Evolutionary conservation across 352 stramenopile species (phyloP), one percentile per base, ranked within the genome.

Genomic region (Elongisporangium undulatum): DNA sequence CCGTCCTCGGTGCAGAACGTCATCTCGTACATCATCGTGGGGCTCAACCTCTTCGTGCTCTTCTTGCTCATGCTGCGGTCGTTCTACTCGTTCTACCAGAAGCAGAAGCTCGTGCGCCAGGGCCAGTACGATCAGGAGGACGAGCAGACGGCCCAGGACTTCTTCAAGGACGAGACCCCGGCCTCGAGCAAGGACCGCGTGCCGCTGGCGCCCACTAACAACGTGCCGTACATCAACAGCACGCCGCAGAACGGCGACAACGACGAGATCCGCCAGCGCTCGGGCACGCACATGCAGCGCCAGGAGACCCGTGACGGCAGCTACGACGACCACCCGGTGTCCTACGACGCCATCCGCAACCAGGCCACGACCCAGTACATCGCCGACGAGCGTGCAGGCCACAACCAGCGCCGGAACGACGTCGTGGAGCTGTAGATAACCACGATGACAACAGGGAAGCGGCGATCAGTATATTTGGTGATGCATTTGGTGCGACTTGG

Each of bases 81-180:
- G 64, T 49, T 90, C 16, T 90, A 90, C 65, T 76, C 67, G 62
- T 86, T 90, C 59, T 90, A 71, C 69, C 79, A 87, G 64, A 88
- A 87, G 65, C 69, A 85, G 26, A 78, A 89, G 58, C 64, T 90
- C 53, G 77, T 89, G 67, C 78, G 79, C 23, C 69, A 85, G 38
- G 79, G 71, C 4, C 71, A 73, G 15, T 84, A 77, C 53, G 75
- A 88, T 55, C 53, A 73, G 29, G 69, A 88, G 52, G 77, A 87
- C 64, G 71, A 84, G 51, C 74, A 80, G 62, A 85, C 69, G 7
- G 69, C 76, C 15, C 75, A 84, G 56, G 78, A 88, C 34, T 88
- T 85, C 52, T 83, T 84, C 53, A 85, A 88, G 62, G 78, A 88
- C 53, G 77, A 87, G 58, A 87, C 74, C 3, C 74, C 77, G 20